phyloP scores from a whole-genome alignment of 306 rosid species.

The Fagus crenata region DNA sequence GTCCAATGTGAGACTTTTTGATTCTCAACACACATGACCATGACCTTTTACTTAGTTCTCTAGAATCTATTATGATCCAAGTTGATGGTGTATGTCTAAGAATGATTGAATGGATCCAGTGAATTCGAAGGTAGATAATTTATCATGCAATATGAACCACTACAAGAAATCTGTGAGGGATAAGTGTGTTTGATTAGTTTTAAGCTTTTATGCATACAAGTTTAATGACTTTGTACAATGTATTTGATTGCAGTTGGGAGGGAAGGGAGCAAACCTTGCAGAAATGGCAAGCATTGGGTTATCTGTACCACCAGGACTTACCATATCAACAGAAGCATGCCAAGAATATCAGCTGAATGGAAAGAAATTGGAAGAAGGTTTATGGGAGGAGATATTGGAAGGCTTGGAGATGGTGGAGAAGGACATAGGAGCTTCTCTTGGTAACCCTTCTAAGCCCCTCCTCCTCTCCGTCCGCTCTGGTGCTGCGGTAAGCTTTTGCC shows the following conservation, averaged over 20 bases:
- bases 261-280: conserved; percentile 96
- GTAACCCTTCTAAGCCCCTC: conserved; percentile 83
- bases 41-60: background rate
- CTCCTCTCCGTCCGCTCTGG: conserved; percentile 94
- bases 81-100: background rate
- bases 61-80: background rate
- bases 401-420: conserved; percentile 62
- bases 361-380: conserved; percentile 53
- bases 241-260: conserved; percentile 66
- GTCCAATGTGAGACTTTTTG: too few species aligned
- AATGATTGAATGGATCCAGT: background rate
- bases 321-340: conserved; percentile 95
- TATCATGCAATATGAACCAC: background rate
- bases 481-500: conserved; percentile 62
- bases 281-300: conserved; percentile 96
- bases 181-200: too few species aligned
- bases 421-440: conserved; percentile 76
- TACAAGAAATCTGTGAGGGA: background rate
- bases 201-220: background rate
- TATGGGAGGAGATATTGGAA: conserved; percentile 86
- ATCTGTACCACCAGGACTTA: conserved; percentile 93
- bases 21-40: too few species aligned
- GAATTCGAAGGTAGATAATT: background rate
- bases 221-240: conserved; percentile 16
- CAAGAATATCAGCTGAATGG: conserved; percentile 82